Base-by-base conservation (phyloP, 129 eudicot species). In the Flaveria bidentis region DNA sequence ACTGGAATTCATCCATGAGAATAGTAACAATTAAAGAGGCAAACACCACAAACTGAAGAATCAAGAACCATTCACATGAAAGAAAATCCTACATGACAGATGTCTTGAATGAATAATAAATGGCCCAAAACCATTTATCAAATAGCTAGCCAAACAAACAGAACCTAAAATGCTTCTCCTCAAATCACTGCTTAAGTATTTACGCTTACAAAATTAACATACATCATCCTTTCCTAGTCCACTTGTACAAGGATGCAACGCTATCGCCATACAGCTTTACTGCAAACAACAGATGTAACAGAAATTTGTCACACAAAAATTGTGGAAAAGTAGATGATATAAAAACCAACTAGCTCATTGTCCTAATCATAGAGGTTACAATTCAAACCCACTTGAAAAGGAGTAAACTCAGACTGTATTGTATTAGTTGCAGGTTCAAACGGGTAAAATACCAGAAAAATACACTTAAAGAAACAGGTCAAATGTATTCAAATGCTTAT, bases 21-120 rank as follows among this genome's bases (percentile, higher is more conserved):
- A 36, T 12, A 58, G 18, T 36, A 53, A 72, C 55, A 30, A 72
- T n/a, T 44, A 73, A 10, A 72, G 65, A 30, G 25, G 62, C 26
- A 51, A 20, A 20, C 22, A 20, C 22, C 22, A 20, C 22, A 20
- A 72, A 22, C 39, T 18, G 41, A 41, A 58, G 7, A 60, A 73
- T 25, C 16, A 74, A 58, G 28, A 74, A 23, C 62, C 41, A 69
- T 69, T 69, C 46, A 71, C 9, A 51, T 18, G n/a, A 62, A 16
- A 75, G 22, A 8, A 17, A 46, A 39, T 8, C 56, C 39, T 17
- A 47, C 46, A 12, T 22, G 14, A 56, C 4, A 44, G 45, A 46
- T 61, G 50, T 44, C 78, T 70, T 67, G 66, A 78, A 60, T 78
- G 82, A 78, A 61, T 72, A 78, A 71, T 72, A 80, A 79, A 68